Percentiles rank a stretch among this genome's conserved stretches.
Conservation (phyloP, 306 rosid species). For the Hippophae gyantsensis region DNA sequence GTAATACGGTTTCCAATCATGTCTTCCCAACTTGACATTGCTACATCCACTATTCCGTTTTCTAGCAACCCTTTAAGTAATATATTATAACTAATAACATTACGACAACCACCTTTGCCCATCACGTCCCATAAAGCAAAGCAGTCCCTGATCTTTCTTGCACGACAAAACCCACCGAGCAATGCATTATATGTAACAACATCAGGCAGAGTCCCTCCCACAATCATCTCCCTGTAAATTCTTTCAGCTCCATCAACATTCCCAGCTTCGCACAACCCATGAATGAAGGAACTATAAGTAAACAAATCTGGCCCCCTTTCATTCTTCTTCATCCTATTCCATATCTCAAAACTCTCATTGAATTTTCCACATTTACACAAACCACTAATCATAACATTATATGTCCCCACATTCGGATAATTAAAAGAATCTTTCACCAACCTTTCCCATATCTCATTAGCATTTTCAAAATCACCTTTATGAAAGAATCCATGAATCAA, state of each 20-base stretch:
- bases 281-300: slow-evolving; percentile 64
- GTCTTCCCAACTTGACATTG: slow-evolving; percentile 43
- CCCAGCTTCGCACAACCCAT: slow-evolving; percentile 59
- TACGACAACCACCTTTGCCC: slow-evolving; percentile 41
- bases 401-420: slow-evolving; percentile 61
- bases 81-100: slow-evolving; percentile 59
- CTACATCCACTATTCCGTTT: slow-evolving; percentile 35
- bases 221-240: slow-evolving; percentile 57
- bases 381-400: slow-evolving; percentile 83
- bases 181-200: slow-evolving; percentile 52
- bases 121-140: slow-evolving; percentile 53
- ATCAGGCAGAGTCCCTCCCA: slow-evolving; percentile 49
- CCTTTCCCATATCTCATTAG: slow-evolving; percentile 65
- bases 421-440: slow-evolving; percentile 35
- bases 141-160: slow-evolving; percentile 38
- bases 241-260: slow-evolving; percentile 50
- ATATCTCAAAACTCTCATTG: slow-evolving; percentile 56
- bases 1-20: slow-evolving; percentile 29
- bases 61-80: slow-evolving; percentile 64
- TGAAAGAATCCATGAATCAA: slow-evolving; percentile 70
- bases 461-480: slow-evolving; percentile 44
- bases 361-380: slow-evolving; percentile 68
- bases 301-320: slow-evolving; percentile 37
- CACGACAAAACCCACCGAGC: slow-evolving; percentile 53
- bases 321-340: slow-evolving; percentile 76